These are phyloP conservation scores for Vaccinium darrowii DNA, from an alignment of 148 eudicot genomes.

Conservation along the genomic window DNA sequence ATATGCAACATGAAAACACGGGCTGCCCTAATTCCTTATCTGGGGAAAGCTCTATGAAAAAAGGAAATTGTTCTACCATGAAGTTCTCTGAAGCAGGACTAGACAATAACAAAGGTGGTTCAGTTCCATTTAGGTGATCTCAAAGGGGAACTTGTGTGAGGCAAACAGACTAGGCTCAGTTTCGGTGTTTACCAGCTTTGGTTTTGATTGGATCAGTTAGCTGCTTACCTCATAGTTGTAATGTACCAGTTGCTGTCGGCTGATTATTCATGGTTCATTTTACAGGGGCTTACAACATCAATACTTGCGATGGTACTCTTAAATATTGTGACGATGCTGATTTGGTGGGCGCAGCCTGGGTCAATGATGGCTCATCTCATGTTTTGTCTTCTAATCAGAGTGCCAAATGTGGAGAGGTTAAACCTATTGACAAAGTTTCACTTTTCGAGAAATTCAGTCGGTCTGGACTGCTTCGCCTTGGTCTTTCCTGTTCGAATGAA, in stretches of 20 bases:
- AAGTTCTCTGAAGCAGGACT: conserved; percentile 12
- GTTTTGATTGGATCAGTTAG: neutral
- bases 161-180: neutral
- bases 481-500: conserved; percentile 43
- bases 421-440: conserved; percentile 38
- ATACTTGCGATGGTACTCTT: conserved; percentile 5
- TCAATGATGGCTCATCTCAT: conserved; percentile 20
- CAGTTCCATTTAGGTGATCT: neutral
- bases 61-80: conserved; percentile 15
- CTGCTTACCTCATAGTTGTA: neutral
- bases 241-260: neutral
- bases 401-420: conserved; percentile 25
- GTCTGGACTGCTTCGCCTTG: conserved; percentile 60
- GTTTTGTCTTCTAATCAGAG: conserved; percentile 19
- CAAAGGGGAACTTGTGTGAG: conserved; percentile 2
- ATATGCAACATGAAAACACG: conserved; percentile 25
- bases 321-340: conserved; percentile 17
- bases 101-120: conserved; percentile 16
- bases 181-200: neutral
- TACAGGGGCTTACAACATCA: neutral
- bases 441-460: conserved; percentile 62
- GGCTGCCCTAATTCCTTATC: conserved; percentile 10
- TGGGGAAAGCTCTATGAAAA: conserved; percentile 24
- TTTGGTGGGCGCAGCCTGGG: conserved; percentile 23
- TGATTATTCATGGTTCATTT: neutral